Conservation (phyloP, 495 filamentous ascomycete species). For the Talaromyces wortmannii region DNA sequence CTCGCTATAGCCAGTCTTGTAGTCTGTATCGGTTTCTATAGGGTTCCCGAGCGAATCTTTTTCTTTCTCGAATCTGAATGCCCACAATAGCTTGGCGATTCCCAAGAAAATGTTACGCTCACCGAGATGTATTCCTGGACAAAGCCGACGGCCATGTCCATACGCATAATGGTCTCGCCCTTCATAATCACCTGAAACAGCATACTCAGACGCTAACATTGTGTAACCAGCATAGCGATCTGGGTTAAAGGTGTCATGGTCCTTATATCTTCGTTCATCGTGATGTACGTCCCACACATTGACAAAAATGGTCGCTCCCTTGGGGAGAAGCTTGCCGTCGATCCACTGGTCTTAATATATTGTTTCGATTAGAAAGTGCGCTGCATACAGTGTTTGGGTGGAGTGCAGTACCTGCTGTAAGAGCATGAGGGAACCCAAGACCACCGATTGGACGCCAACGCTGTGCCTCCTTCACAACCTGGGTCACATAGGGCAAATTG, state of each 20-base stretch:
- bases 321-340: conserved; percentile 45
- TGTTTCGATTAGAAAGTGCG: conserved; percentile 3
- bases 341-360: conserved; percentile 41
- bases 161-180: conserved; percentile 14
- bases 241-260: conserved; percentile 29
- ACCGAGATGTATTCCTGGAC: conserved; percentile 42
- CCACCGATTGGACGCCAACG: conserved; percentile 28
- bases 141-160: conserved; percentile 14
- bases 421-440: conserved; percentile 23
- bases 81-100: conserved; percentile 48
- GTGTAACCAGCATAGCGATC: conserved; percentile 28
- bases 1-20: conserved; percentile 17
- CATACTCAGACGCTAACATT: conserved; percentile 30
- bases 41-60: conserved; percentile 32
- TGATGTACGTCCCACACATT: conserved; percentile 33
- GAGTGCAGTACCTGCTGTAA: conserved; percentile 4
- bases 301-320: conserved; percentile 16
- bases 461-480: conserved; percentile 29
- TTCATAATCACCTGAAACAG: conserved; percentile 2
- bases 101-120: conserved; percentile 41
- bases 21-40: conserved; percentile 8
- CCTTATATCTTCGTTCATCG: conserved; percentile 25
- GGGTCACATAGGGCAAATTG: conserved; percentile 32
- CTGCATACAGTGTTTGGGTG: background rate
- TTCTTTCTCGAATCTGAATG: conserved; percentile 26